phyloP scores from a whole-genome alignment of 768 basidiomycete species.

The Tylopilus sp. region DNA sequence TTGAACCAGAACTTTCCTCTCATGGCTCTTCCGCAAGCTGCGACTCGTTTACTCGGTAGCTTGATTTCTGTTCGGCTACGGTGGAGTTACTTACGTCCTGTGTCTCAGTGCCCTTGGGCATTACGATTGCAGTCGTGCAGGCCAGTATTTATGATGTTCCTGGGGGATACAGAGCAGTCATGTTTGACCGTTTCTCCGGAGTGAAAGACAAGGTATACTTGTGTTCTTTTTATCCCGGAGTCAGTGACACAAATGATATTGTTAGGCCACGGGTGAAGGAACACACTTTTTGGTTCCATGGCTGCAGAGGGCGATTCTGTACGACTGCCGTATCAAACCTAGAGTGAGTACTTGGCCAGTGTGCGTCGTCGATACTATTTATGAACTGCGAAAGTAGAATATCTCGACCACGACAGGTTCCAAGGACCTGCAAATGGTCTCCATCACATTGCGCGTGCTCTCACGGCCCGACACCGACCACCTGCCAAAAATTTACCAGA shows the following conservation, averaged over 20 bases:
- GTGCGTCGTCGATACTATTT: conserved; percentile 2
- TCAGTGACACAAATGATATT: background rate
- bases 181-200: conserved; percentile 97
- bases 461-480: conserved; percentile 89
- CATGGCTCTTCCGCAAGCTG: conserved; percentile 53
- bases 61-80: background rate
- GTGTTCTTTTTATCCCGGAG: background rate
- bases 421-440: conserved; percentile 98
- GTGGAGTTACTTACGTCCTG: conserved; percentile 8
- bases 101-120: conserved; percentile 35
- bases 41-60: conserved; percentile 49
- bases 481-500: conserved; percentile 92
- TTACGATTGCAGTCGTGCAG: conserved; percentile 41
- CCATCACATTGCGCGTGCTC: conserved; percentile 92
- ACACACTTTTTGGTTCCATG: conserved; percentile 96
- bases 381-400: conserved; percentile 51
- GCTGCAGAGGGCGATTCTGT: conserved; percentile 94
- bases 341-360: conserved; percentile 50
- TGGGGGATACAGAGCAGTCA: conserved; percentile 90
- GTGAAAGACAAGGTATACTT: conserved; percentile 70
- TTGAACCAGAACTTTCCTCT: background rate
- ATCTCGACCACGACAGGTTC: conserved; percentile 99
- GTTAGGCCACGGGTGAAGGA: conserved; percentile 83
- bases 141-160: conserved; percentile 74
- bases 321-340: conserved; percentile 97